phyloP scores from a whole-genome alignment of 148 eudicot species.

The Tetragonia tetragonoides region DNA sequence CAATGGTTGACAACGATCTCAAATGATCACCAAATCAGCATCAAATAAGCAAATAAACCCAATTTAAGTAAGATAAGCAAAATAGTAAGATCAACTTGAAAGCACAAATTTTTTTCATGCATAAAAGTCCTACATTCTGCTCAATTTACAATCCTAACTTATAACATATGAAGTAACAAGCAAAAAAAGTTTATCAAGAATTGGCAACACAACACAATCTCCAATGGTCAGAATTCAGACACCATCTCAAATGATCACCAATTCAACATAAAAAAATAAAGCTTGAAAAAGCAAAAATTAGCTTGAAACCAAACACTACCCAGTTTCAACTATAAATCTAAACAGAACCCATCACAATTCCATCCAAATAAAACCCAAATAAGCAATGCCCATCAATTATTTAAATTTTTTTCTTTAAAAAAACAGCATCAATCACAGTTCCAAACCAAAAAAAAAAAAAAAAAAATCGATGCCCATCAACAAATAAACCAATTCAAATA shows the following conservation, averaged over 20 bases:
- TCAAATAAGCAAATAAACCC: background rate
- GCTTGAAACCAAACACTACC: background rate
- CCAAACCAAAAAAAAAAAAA: no score
- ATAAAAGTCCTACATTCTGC: background rate
- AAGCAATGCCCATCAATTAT: no score
- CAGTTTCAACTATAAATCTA: background rate
- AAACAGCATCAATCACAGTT: background rate
- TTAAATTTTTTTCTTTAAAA: no score
- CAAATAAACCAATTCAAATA: background rate
- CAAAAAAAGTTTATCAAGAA: background rate
- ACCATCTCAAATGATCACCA: background rate
- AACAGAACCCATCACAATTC: background rate
- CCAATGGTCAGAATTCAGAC: background rate
- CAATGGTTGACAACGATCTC: background rate
- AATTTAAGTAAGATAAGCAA: background rate
- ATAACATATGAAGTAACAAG: background rate
- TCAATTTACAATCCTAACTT: background rate
- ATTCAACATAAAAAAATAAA: background rate
- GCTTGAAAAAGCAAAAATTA: background rate
- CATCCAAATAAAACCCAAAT: background rate
- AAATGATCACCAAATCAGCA: background rate
- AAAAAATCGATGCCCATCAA: background rate
- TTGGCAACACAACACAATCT: background rate
- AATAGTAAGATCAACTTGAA: background rate
- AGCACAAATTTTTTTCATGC: no score